Evolutionary conservation across 2,329 filamentous ascomycete species (phyloP).

Genomic region (Calcarisporium arbuscula): DNA sequence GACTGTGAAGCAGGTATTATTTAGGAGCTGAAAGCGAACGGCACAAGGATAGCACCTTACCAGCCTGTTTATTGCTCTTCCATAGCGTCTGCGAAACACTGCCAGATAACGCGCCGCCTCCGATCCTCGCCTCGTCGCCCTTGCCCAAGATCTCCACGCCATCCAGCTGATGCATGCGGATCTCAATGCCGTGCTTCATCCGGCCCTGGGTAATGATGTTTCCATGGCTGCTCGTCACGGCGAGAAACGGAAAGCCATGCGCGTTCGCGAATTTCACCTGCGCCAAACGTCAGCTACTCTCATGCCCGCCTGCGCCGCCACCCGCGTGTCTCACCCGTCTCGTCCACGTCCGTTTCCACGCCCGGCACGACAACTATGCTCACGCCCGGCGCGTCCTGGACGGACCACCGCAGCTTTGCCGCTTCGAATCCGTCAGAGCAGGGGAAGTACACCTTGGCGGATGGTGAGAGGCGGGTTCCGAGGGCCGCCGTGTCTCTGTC

Average conservation of each 20-base stretch:
- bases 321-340: too few species aligned
- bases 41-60: too few species aligned
- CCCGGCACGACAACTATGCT: conserved; percentile 41
- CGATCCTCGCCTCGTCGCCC: conserved; percentile 38
- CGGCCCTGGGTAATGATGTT: conserved; percentile 40
- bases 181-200: conserved; percentile 44
- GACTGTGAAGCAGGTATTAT: too few species aligned
- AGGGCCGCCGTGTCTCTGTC: too few species aligned
- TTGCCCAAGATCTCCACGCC: conserved; percentile 34
- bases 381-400: conserved; percentile 32
- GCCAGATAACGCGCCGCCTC: conserved; percentile 41
- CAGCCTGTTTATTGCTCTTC: conserved; percentile 43
- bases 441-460: conserved; percentile 35
- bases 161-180: conserved; percentile 39
- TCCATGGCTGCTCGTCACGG: conserved; percentile 47
- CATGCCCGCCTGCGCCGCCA: too few species aligned
- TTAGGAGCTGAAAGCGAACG: too few species aligned
- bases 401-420: conserved; percentile 39
- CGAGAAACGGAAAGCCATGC: conserved; percentile 40
- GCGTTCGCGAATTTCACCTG: neutral
- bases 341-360: conserved; percentile 41
- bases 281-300: too few species aligned
- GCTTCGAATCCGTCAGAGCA: conserved; percentile 31
- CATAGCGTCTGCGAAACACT: conserved; percentile 41
- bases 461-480: conserved; percentile 33